Evolutionary conservation across 2,329 filamentous ascomycete species (phyloP).

Genomic region (Sordariomycetes sp.): DNA sequence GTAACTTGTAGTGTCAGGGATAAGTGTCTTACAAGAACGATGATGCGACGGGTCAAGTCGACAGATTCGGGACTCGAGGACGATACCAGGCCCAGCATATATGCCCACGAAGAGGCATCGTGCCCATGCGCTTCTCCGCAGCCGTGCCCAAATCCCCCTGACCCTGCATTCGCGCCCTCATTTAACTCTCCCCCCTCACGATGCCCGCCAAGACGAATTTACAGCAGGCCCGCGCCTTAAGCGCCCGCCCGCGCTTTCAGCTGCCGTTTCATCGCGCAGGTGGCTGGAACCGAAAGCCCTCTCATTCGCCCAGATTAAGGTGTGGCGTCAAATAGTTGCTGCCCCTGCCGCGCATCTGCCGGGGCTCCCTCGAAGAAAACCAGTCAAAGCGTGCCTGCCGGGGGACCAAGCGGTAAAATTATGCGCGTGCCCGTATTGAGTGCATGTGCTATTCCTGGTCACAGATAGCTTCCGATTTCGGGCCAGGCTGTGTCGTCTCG

Average conservation of each 20-base stretch:
- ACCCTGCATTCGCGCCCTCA: not conserved
- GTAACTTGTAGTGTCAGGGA: not conserved
- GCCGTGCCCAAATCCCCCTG: not conserved
- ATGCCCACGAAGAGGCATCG: not conserved
- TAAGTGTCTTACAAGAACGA: not conserved
- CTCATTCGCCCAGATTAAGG: not conserved
- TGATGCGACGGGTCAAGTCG: not conserved
- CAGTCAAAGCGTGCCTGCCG: too few relatives aligned
- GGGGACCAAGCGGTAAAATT: too few relatives aligned
- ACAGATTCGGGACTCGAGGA: not conserved
- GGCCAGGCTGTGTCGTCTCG: too few relatives aligned
- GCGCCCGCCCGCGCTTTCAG: not conserved
- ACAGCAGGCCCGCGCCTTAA: not conserved
- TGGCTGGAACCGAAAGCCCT: not conserved
- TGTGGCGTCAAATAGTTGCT: not conserved
- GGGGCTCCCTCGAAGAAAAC: not conserved
- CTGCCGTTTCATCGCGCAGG: not conserved
- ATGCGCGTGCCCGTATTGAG: not conserved
- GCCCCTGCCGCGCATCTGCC: not conserved
- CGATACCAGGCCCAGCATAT: not conserved
- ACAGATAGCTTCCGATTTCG: too few relatives aligned
- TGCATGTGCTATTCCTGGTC: not conserved
- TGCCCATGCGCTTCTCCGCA: not conserved
- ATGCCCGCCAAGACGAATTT: not conserved
- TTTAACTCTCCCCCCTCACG: not conserved